phyloP scores from a whole-genome alignment of 2,329 filamentous ascomycete species.

The Penicillium sumatraense region DNA sequence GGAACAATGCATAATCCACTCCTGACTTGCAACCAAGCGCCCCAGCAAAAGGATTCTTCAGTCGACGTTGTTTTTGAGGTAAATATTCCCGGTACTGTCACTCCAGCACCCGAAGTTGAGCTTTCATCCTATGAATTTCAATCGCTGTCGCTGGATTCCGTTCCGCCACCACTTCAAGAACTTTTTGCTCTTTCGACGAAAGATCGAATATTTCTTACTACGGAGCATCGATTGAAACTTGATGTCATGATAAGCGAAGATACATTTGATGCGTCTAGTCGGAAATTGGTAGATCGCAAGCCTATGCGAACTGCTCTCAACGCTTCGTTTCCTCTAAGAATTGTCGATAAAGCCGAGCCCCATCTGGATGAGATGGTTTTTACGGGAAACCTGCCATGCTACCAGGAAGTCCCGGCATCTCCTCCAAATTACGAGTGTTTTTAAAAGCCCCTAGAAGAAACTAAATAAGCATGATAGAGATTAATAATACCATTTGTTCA shows the following conservation, averaged over 20 bases:
- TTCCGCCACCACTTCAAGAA: not conserved
- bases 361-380: slow-evolving; percentile 2
- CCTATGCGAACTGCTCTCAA: slow-evolving; percentile 6
- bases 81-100: slow-evolving; percentile 1
- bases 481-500: too few relatives aligned
- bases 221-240: slow-evolving; percentile 17
- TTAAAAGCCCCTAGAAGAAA: not conserved
- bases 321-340: slow-evolving; percentile 13
- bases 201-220: slow-evolving; percentile 2
- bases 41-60: slow-evolving; percentile 6
- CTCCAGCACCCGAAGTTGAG: slow-evolving; percentile 1
- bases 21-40: not conserved
- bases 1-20: slow-evolving; percentile 7
- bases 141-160: not conserved
- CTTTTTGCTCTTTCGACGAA: not conserved
- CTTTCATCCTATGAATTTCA: slow-evolving; percentile 2
- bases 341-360: not conserved
- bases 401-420: slow-evolving; percentile 15
- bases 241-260: slow-evolving; percentile 17
- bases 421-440: slow-evolving; percentile 13
- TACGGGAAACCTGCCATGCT: slow-evolving; percentile 13
- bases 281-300: slow-evolving; percentile 15
- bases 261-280: slow-evolving; percentile 9
- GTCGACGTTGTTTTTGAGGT: slow-evolving; percentile 12
- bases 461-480: not conserved